Conservation (phyloP, 164 flowering plant genomes). For the Dillenia turbinata region DNA sequence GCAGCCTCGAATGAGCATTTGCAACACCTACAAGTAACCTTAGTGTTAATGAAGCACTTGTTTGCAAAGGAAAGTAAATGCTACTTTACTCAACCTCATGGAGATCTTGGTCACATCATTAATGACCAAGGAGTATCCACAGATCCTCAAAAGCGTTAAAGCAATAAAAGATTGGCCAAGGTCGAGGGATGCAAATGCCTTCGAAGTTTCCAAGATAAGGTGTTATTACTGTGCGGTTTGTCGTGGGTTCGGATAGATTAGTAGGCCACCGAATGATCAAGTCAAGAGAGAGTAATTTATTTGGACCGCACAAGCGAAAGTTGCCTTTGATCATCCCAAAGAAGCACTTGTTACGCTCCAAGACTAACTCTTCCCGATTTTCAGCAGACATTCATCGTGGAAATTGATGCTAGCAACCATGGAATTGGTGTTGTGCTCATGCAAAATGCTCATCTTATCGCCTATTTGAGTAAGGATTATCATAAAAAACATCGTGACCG, state of each 20-base stretch:
- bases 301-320: too few species aligned
- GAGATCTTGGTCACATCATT: constrained; percentile 5
- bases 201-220: constrained; percentile 5
- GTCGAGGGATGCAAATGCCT: background rate
- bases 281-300: background rate
- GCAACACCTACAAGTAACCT: too few species aligned
- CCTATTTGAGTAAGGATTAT: too few species aligned
- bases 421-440: too few species aligned
- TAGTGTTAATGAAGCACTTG: too few species aligned
- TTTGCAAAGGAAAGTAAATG: constrained; percentile 2
- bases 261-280: background rate
- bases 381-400: too few species aligned
- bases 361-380: too few species aligned
- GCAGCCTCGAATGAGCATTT: too few species aligned
- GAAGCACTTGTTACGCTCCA: background rate
- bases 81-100: background rate
- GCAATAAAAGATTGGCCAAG: background rate
- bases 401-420: too few species aligned
- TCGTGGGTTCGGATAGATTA: background rate
- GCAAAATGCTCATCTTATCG: too few species aligned
- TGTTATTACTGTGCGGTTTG: constrained; percentile 5
- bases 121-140: background rate
- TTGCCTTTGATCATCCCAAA: background rate
- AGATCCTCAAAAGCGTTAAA: background rate
- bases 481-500: too few species aligned